phyloP scores from a whole-genome alignment of 306 rosid genomes.

The Neltuma alba region DNA sequence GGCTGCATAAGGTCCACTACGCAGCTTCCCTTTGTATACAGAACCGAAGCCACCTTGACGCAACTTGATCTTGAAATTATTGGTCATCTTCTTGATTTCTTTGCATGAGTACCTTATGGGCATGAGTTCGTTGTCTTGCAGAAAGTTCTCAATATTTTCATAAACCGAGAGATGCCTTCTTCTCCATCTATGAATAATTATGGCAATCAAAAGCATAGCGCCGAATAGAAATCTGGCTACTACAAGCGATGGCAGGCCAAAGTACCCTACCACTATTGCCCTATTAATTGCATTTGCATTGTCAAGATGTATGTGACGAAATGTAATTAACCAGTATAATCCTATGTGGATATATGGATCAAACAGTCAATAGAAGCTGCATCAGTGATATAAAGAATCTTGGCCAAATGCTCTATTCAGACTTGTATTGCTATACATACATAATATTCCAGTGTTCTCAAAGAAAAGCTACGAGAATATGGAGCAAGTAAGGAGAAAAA shows the following conservation, averaged over 20 bases:
- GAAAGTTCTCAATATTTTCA: conserved; percentile 11
- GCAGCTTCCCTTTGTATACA: conserved; percentile 15
- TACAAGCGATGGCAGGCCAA: neutral
- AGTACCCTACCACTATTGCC: neutral
- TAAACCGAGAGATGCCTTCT: conserved; percentile 31
- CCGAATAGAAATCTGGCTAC: conserved; percentile 4
- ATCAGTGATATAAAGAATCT: neutral
- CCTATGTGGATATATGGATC: neutral
- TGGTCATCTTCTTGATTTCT: conserved; percentile 27
- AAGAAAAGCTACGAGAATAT: neutral
- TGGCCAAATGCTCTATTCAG: neutral
- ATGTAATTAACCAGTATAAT: neutral
- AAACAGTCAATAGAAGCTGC: neutral
- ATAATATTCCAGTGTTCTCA: neutral
- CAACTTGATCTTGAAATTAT: conserved; percentile 12
- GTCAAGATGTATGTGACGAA: neutral
- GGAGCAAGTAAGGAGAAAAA: neutral
- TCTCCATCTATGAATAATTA: conserved; percentile 35
- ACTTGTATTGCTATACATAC: neutral
- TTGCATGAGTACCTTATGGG: conserved; percentile 35
- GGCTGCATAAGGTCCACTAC: conserved; percentile 28
- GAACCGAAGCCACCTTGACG: conserved; percentile 38
- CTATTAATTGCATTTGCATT: neutral
- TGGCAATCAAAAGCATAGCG: neutral
- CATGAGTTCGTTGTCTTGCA: conserved; percentile 1